Conservation (phyloP, 805 yeast genomes). For the Metschnikowia matae region DNA sequence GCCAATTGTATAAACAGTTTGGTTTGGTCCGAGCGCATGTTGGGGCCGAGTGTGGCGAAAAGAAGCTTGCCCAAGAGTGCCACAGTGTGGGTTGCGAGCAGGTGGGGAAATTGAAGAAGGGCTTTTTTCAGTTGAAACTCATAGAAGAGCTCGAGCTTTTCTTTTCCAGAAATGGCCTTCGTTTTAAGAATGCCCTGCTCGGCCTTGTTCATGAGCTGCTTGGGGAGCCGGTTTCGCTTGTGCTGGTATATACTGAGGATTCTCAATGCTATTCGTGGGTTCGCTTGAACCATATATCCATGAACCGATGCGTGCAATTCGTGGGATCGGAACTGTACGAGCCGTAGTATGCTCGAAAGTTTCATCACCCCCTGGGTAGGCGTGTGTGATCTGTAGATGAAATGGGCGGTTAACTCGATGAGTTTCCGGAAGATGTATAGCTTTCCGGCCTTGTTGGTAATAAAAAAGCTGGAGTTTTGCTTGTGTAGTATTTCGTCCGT, state of each 20-base stretch:
- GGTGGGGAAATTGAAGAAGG: slow-evolving; percentile 19
- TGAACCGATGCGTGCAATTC: slow-evolving; percentile 19
- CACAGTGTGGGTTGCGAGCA: slow-evolving; percentile 9
- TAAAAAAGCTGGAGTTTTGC: background rate
- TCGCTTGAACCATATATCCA: slow-evolving; percentile 23
- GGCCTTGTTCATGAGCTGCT: slow-evolving; percentile 19
- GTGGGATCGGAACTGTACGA: slow-evolving; percentile 14
- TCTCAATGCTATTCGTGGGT: slow-evolving; percentile 25
- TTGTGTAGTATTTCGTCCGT: no score
- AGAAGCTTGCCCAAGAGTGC: slow-evolving; percentile 13
- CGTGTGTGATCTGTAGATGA: slow-evolving; percentile 12
- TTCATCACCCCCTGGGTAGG: slow-evolving; percentile 15
- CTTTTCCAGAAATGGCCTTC: slow-evolving; percentile 11
- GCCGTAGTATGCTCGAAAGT: slow-evolving; percentile 20
- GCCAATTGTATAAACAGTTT: slow-evolving; percentile 11
- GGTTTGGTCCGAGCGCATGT: slow-evolving; percentile 13
- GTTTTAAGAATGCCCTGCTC: slow-evolving; percentile 29
- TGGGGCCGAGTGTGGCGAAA: slow-evolving; percentile 11
- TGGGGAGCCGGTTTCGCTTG: slow-evolving; percentile 19
- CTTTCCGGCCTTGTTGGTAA: slow-evolving; percentile 12
- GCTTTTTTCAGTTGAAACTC: slow-evolving; percentile 17
- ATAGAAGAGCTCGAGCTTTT: slow-evolving; percentile 19
- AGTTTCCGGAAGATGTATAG: slow-evolving; percentile 20
- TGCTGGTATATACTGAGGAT: slow-evolving; percentile 22
- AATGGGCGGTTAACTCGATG: slow-evolving; percentile 19